Evolutionary conservation across 768 basidiomycete genomes (phyloP), one percentile per base, ranked within the genome.

Genomic region (Mycena metata): DNA sequence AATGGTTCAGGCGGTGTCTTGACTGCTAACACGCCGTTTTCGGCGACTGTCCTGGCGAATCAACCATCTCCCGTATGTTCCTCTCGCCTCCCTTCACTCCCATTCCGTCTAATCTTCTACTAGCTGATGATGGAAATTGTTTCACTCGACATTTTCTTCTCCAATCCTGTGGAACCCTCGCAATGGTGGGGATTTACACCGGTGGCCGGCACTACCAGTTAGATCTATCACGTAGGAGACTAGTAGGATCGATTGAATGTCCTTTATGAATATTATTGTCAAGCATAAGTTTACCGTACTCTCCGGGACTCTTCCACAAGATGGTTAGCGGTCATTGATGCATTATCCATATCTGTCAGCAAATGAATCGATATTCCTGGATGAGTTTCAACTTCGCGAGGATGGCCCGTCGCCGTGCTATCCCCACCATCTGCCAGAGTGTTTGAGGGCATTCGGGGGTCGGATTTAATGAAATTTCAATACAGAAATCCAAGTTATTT

Each of bases 151-250:
- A 49, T 35, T 49, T 49, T 60, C 59, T 50, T 46, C 36, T 49
- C 24, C 59, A 39, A 36, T 35, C 36, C 35, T 60, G 8, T 6
- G 59, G 59, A 60, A 50, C 59, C 59, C 46, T 60, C 59, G 35
- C 59, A 60, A 60, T 60, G 46, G 46, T 60, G 59, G 59, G 59
- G 59, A 50, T 60, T 60, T 50, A 60, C 59, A 46, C 59, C 59
- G 59, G 59, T 60, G 47, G 59, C 59, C 45, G 46, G 26, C 21
- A 59, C 57, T 46, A 26, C 45, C 57, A 46, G 57, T 50, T 60
- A 33, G 49, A 49, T 49, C 59, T 24, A 60, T 49, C 46, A 49
- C 24, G 59, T 60, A 39, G 35, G 47, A 50, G 47, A 60, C 49
- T 50, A 50, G 57, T 60, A 60, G 59, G 30, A 39, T 60, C 59